Percentiles rank a stretch among this genome's conserved stretches.
Conservation (phyloP, 805 yeast genomes). For the Cyberlindnera euphorbiae region DNA sequence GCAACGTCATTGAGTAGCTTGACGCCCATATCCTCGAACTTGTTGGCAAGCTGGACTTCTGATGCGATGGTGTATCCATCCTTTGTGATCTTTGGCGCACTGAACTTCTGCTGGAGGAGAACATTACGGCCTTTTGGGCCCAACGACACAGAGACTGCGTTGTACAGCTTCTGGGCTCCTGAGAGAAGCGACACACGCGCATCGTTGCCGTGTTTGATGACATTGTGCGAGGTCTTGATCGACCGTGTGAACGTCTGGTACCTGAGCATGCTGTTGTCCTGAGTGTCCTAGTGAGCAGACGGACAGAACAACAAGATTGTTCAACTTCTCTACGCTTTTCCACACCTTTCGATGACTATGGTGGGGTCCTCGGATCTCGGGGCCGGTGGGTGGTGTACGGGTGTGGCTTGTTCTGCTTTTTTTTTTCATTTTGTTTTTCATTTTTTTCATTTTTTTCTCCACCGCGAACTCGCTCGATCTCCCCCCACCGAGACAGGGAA, state of each 20-base stretch:
- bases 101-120: constrained; percentile 92
- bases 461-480: too few species aligned
- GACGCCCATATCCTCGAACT: constrained; percentile 95
- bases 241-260: constrained; percentile 13
- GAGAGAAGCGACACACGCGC: constrained; percentile 91
- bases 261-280: constrained; percentile 4
- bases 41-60: constrained; percentile 76
- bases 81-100: constrained; percentile 96
- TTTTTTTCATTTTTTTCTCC: neutral
- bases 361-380: too few species aligned
- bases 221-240: constrained; percentile 58
- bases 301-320: too few species aligned
- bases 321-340: too few species aligned
- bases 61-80: constrained; percentile 98
- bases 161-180: constrained; percentile 93
- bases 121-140: constrained; percentile 99
- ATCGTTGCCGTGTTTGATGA: constrained; percentile 93
- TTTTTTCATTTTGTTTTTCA: neutral
- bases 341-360: too few species aligned
- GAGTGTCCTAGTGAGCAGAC: neutral
- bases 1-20: constrained; percentile 95
- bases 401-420: too few species aligned
- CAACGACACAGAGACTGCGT: constrained; percentile 92
- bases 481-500: too few species aligned
- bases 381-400: too few species aligned